A percentile compares a stretch with the other conserved stretches of the same genome.
Conservation (phyloP, 1,284 basidiomycete species). For the Apiotrichum veenhuisii region DNA sequence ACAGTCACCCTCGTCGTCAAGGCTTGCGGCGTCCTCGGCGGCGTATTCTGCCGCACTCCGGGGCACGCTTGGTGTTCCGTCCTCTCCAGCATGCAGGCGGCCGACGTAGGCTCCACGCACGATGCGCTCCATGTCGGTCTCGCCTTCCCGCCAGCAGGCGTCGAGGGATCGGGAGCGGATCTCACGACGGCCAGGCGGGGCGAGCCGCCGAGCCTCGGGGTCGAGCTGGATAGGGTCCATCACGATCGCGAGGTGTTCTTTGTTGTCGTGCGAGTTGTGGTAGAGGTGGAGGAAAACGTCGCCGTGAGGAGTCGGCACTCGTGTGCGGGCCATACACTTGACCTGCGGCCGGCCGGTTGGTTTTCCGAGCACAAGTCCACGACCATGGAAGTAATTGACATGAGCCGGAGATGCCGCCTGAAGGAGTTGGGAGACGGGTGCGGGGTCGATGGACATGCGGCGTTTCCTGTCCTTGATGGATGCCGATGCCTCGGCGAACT, state of each 20-base stretch:
- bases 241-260: slow-evolving; percentile 97
- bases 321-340: slow-evolving; percentile 87
- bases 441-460: slow-evolving; percentile 46
- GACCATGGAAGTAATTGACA: slow-evolving; percentile 18
- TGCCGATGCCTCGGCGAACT: background rate
- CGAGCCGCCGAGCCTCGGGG: slow-evolving; percentile 45
- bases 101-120: slow-evolving; percentile 92
- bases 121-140: slow-evolving; percentile 92
- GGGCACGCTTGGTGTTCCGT: slow-evolving; percentile 32
- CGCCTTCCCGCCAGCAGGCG: slow-evolving; percentile 74
- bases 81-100: slow-evolving; percentile 54
- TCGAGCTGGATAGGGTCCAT: slow-evolving; percentile 78
- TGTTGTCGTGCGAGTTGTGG: slow-evolving; percentile 70
- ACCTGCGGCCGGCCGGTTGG: slow-evolving; percentile 28
- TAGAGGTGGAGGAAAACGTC: slow-evolving; percentile 92
- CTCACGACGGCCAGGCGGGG: slow-evolving; percentile 40
- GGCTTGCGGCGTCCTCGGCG: slow-evolving; percentile 7
- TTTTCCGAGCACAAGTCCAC: slow-evolving; percentile 9
- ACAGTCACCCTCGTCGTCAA: slow-evolving; percentile 28
- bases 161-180: slow-evolving; percentile 84
- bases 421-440: slow-evolving; percentile 37
- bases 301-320: slow-evolving; percentile 94
- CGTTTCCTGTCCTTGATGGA: slow-evolving; percentile 23
- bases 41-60: slow-evolving; percentile 10
- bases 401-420: slow-evolving; percentile 31